These are phyloP conservation scores for Caloboletus firmus DNA, from an alignment of 1,284 basidiomycete species.

Conservation along the genomic window DNA sequence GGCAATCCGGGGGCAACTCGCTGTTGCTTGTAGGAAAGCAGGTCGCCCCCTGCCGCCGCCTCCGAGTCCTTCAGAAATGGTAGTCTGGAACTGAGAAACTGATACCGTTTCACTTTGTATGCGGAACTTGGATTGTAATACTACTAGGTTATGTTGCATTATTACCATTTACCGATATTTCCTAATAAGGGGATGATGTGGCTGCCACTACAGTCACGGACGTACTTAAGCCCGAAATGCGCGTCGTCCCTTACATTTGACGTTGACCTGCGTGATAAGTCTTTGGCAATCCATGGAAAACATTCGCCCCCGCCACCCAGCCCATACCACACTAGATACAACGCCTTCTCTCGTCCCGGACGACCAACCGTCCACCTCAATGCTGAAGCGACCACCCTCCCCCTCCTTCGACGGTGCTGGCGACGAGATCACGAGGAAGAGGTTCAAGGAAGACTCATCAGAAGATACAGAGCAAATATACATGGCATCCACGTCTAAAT, in stretches of 20 bases:
- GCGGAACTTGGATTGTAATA: neutral
- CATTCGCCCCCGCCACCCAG: neutral
- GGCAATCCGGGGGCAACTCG: conserved; percentile 47
- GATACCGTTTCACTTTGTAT: neutral
- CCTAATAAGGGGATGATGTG: conserved; percentile 28
- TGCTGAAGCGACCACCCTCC: conserved; percentile 65
- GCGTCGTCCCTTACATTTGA: conserved; percentile 15
- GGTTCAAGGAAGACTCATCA: conserved; percentile 51
- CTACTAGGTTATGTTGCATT: neutral
- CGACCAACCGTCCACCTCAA: conserved; percentile 26
- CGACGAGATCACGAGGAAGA: conserved; percentile 54
- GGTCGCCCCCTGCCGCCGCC: conserved; percentile 42
- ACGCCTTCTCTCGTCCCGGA: conserved; percentile 4
- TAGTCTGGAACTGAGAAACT: conserved; percentile 3
- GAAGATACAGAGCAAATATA: conserved; percentile 13
- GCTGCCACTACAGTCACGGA: conserved; percentile 17
- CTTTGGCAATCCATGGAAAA: conserved; percentile 23
- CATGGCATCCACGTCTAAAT: conserved; percentile 22
- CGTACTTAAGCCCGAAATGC: conserved; percentile 26
- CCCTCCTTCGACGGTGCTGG: conserved; percentile 54
- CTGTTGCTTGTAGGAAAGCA: conserved; percentile 49
- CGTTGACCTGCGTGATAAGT: conserved; percentile 22
- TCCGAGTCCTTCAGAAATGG: conserved; percentile 6
- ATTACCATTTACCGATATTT: conserved; percentile 3
- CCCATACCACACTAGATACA: neutral